These are phyloP conservation scores for Penicillium corylophilum DNA, from an alignment of 2,329 filamentous ascomycete genomes.

Conservation along the genomic window DNA sequence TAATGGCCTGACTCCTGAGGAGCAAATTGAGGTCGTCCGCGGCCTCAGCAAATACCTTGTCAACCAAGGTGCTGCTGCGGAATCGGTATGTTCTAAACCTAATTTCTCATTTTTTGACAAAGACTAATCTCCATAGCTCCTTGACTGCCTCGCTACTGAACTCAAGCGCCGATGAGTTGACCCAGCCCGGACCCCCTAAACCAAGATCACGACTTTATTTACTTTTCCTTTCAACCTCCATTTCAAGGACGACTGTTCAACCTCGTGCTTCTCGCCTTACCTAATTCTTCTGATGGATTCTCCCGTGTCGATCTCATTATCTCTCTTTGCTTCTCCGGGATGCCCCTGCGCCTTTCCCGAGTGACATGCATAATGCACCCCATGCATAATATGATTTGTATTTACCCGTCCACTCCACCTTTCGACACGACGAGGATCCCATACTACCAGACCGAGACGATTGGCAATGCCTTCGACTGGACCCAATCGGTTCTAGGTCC, in stretches of 20 bases:
- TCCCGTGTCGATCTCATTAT: slow-evolving; percentile 8
- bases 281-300: slow-evolving; percentile 6
- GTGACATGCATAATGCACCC: slow-evolving; percentile 13
- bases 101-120: too few species aligned
- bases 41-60: slow-evolving; percentile 63
- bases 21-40: slow-evolving; percentile 78
- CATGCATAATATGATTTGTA: slow-evolving; percentile 13
- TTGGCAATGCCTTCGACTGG: neutral
- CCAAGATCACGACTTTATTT: slow-evolving; percentile 16
- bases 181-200: slow-evolving; percentile 1
- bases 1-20: slow-evolving; percentile 78
- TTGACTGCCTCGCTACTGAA: slow-evolving; percentile 39
- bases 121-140: slow-evolving; percentile 30
- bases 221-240: slow-evolving; percentile 11
- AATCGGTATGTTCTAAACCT: slow-evolving; percentile 45
- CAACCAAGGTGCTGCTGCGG: slow-evolving; percentile 59
- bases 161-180: slow-evolving; percentile 32
- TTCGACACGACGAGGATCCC: slow-evolving; percentile 13
- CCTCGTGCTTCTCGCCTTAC: slow-evolving; percentile 6
- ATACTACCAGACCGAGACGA: neutral
- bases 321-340: slow-evolving; percentile 8
- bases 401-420: slow-evolving; percentile 7
- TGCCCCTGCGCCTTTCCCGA: slow-evolving; percentile 3
- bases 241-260: slow-evolving; percentile 9
- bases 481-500: neutral